These are phyloP conservation scores for Striga asiatica DNA, from an alignment of 257 asterid species.

Conservation along the genomic window DNA sequence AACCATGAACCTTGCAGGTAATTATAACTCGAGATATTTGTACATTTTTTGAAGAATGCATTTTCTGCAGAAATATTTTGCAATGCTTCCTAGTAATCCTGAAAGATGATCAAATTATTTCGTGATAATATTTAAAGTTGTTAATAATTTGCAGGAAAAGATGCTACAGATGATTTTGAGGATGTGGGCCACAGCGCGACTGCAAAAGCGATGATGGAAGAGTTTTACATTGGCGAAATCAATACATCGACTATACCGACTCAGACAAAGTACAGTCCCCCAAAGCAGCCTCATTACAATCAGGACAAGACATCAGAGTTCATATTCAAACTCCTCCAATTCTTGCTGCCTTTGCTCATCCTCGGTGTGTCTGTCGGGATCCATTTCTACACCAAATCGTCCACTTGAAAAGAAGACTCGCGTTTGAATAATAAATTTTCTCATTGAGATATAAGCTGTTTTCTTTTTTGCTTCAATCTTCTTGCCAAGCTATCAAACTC, in stretches of 20 bases:
- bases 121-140: no score
- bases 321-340: slow-evolving; percentile 66
- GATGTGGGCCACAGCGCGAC: slow-evolving; percentile 71
- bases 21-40: no score
- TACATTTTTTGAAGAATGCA: no score
- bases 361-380: slow-evolving; percentile 63
- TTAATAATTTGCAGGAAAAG: slow-evolving; percentile 51
- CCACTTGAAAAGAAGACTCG: slow-evolving; percentile 25
- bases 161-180: slow-evolving; percentile 87
- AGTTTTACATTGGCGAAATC: slow-evolving; percentile 50
- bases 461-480: no score
- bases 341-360: slow-evolving; percentile 67
- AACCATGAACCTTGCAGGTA: no score
- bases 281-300: slow-evolving; percentile 76
- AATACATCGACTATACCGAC: slow-evolving; percentile 49
- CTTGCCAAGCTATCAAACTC: slow-evolving; percentile 9
- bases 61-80: no score
- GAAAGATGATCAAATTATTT: no score
- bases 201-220: slow-evolving; percentile 64
- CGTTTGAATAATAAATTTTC: slow-evolving; percentile 9
- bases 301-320: slow-evolving; percentile 80
- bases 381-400: slow-evolving; percentile 64
- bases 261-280: slow-evolving; percentile 54
- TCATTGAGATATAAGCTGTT: no score
- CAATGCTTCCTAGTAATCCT: no score